Percentiles rank a stretch among this genome's conserved stretches.
phyloP scores from a whole-genome alignment of 805 yeast genomes.

The Candida namnaoensis region DNA sequence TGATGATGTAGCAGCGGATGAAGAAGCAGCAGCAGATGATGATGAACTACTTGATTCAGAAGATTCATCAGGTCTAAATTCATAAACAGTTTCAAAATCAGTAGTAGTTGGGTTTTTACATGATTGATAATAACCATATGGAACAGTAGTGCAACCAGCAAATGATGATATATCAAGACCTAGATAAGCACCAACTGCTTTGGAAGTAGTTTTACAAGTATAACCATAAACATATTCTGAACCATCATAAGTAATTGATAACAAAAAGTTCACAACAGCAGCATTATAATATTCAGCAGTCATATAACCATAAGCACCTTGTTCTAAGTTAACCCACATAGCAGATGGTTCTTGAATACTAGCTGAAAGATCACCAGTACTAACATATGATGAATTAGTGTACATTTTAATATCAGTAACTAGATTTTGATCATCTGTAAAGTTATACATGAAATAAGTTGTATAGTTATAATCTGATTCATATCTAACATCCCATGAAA shows the following conservation, averaged over 20 bases:
- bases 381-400: slow-evolving; percentile 1
- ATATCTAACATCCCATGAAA: not conserved
- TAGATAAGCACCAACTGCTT: not conserved
- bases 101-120: too few relatives aligned
- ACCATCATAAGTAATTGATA: slow-evolving; percentile 4
- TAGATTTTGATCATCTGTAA: slow-evolving; percentile 8
- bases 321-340: slow-evolving; percentile 8
- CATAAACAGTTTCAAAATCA: too few relatives aligned
- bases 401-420: slow-evolving; percentile 10
- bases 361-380: not conserved
- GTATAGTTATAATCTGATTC: slow-evolving; percentile 1
- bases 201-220: slow-evolving; percentile 1
- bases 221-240: slow-evolving; percentile 2
- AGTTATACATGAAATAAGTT: slow-evolving; percentile 7
- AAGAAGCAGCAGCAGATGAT: too few relatives aligned
- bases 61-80: too few relatives aligned
- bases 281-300: not conserved
- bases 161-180: not conserved
- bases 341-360: slow-evolving; percentile 1
- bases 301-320: slow-evolving; percentile 8
- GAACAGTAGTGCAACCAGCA: not conserved
- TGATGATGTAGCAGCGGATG: too few relatives aligned
- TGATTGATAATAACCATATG: too few relatives aligned
- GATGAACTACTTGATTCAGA: too few relatives aligned
- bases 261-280: not conserved